These are phyloP conservation scores for Centrapalus pauciflorus DNA, from an alignment of 129 eudicot species.

Conservation along the genomic window DNA sequence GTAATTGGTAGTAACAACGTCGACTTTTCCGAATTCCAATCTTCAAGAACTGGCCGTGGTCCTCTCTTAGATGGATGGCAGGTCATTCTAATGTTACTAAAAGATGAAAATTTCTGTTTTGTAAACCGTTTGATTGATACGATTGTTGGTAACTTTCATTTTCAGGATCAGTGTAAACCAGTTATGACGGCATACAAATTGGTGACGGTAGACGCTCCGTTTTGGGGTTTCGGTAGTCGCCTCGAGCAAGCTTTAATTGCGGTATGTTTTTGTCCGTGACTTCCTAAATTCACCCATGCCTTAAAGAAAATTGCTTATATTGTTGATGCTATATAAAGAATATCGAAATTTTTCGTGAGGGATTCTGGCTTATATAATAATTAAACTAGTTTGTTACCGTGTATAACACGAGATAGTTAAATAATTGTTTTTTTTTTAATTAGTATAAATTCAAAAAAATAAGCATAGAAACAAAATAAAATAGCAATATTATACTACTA, in stretches of 20 bases:
- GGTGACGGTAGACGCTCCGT: conserved; percentile 76
- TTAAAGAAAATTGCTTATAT: not conserved
- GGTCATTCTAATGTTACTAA: conserved; percentile 35
- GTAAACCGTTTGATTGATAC: not conserved
- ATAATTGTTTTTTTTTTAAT: no score
- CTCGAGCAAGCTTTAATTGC: conserved; percentile 59
- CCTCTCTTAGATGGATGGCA: conserved; percentile 76
- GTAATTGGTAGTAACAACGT: conserved; percentile 43
- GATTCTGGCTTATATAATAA: no score
- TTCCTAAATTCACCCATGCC: not conserved
- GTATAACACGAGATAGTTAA: no score
- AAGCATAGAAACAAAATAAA: no score
- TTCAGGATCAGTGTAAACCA: conserved; percentile 63
- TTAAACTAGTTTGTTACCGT: no score
- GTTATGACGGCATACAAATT: conserved; percentile 85
- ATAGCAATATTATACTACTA: no score
- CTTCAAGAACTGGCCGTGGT: conserved; percentile 58
- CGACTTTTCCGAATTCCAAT: conserved; percentile 58
- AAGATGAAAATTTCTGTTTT: not conserved
- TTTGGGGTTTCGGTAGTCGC: conserved; percentile 79
- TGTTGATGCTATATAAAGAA: not conserved
- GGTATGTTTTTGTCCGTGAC: conserved; percentile 32
- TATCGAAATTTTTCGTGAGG: no score
- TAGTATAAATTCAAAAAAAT: no score
- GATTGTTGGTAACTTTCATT: not conserved